Evolutionary conservation across 2,329 filamentous ascomycete species (phyloP).

Genomic region (Diaporthe sp.): DNA sequence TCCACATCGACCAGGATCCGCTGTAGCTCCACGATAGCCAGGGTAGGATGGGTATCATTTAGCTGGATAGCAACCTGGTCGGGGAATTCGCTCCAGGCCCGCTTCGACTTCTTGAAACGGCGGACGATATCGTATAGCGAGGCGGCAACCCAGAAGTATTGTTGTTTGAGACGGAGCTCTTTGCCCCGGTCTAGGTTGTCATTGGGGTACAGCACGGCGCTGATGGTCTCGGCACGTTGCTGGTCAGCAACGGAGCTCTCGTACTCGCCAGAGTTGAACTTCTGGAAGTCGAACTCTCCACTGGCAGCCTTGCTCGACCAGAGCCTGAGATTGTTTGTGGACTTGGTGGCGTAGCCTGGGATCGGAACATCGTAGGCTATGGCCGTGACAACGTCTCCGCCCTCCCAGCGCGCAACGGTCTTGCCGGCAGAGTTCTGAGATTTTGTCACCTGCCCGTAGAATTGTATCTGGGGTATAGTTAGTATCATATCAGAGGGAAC

Average conservation of each 20-base stretch:
- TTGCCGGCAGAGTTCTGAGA: slow-evolving; percentile 83
- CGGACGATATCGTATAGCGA: slow-evolving; percentile 97
- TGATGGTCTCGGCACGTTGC: slow-evolving; percentile 98
- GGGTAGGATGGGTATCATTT: slow-evolving; percentile 96
- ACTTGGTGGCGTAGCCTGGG: slow-evolving; percentile 89
- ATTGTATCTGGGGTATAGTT: slow-evolving; percentile 77
- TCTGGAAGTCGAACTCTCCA: slow-evolving; percentile 99
- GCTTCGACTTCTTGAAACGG: slow-evolving; percentile 97
- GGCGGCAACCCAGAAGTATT: slow-evolving; percentile 99
- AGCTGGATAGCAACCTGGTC: slow-evolving; percentile 97
- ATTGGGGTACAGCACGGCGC: slow-evolving; percentile 96
- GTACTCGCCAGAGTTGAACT: slow-evolving; percentile 95
- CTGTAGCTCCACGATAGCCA: slow-evolving; percentile 96
- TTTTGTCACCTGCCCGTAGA: slow-evolving; percentile 89
- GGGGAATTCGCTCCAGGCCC: slow-evolving; percentile 91
- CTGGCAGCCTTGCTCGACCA: slow-evolving; percentile 98
- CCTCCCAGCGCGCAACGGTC: slow-evolving; percentile 84
- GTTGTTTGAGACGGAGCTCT: slow-evolving; percentile 97
- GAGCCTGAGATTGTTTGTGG: slow-evolving; percentile 95
- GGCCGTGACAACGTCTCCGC: slow-evolving; percentile 91
- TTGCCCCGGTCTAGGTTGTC: slow-evolving; percentile 97
- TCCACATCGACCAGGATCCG: slow-evolving; percentile 92
- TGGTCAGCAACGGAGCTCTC: slow-evolving; percentile 98
- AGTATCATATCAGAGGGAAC: neutral
- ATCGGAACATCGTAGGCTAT: slow-evolving; percentile 95